Conservation (phyloP, 2,329 filamentous ascomycete species). For the Sclerotinia sclerotiorum region DNA sequence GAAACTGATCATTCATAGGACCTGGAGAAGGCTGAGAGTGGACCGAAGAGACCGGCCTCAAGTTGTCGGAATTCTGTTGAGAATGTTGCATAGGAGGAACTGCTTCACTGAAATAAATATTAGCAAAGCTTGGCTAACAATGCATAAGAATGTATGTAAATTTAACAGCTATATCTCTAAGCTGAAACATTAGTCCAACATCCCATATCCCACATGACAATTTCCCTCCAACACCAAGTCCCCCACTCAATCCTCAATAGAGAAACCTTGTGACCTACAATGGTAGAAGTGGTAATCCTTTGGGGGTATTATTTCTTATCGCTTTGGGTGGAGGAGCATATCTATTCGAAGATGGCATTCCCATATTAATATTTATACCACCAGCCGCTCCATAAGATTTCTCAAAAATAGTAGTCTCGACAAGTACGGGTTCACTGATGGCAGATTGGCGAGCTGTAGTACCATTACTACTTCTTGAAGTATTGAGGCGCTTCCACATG, state of each 20-base stretch:
- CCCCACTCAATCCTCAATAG: slow-evolving; percentile 2
- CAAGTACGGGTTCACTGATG: slow-evolving; percentile 47
- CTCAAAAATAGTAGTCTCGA: slow-evolving; percentile 48
- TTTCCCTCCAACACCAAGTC: neutral
- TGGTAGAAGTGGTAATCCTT: slow-evolving; percentile 27
- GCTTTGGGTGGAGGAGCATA: slow-evolving; percentile 31
- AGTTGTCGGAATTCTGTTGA: slow-evolving; percentile 30
- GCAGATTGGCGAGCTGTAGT: slow-evolving; percentile 41
- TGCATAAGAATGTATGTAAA: slow-evolving; percentile 28
- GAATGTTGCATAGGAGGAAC: slow-evolving; percentile 33
- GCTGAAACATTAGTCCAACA: slow-evolving; percentile 26
- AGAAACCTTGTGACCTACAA: slow-evolving; percentile 31
- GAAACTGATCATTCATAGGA: slow-evolving; percentile 31
- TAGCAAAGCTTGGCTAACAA: slow-evolving; percentile 25
- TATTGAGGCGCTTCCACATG: slow-evolving; percentile 58
- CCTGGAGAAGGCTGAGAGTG: slow-evolving; percentile 58
- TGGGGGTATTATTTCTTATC: slow-evolving; percentile 34
- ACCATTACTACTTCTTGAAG: slow-evolving; percentile 38
- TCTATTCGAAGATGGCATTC: slow-evolving; percentile 28
- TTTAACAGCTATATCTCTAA: slow-evolving; percentile 26
- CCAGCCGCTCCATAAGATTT: slow-evolving; percentile 44
- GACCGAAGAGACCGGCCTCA: slow-evolving; percentile 57
- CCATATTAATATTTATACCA: slow-evolving; percentile 37
- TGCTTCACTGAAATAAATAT: slow-evolving; percentile 29
- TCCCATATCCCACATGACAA: neutral